A percentile compares a stretch with the other conserved stretches of the same genome.
These are phyloP conservation scores for Peronospora belbahrii DNA, from an alignment of 352 stramenopile species.

Conservation along the genomic window DNA sequence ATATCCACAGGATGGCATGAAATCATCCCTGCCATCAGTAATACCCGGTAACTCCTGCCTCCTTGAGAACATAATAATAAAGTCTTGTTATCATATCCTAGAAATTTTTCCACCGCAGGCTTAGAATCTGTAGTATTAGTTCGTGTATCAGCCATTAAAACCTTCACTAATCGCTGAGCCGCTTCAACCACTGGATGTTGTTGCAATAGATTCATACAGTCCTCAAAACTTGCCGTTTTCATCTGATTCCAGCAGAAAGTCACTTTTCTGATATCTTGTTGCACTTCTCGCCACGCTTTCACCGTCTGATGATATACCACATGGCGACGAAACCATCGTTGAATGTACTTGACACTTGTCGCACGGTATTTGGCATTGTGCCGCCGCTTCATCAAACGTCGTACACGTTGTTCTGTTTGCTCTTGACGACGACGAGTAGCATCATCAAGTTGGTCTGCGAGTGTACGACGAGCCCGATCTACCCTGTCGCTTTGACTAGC, in stretches of 20 bases:
- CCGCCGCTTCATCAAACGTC: slow-evolving; percentile 46
- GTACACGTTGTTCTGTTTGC: slow-evolving; percentile 45
- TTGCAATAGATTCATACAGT: slow-evolving; percentile 60
- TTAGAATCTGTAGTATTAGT: background rate
- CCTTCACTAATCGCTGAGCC: slow-evolving; percentile 44
- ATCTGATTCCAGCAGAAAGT: slow-evolving; percentile 42
- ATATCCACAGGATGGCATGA: slow-evolving; percentile 54
- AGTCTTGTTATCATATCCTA: background rate
- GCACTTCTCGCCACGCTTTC: slow-evolving; percentile 25
- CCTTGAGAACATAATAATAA: slow-evolving; percentile 5
- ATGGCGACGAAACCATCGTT: slow-evolving; percentile 60
- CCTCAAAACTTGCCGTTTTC: slow-evolving; percentile 33
- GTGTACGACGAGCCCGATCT: slow-evolving; percentile 22
- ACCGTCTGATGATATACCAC: slow-evolving; percentile 38
- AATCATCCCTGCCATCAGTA: slow-evolving; percentile 72
- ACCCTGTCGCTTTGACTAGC: slow-evolving; percentile 35
- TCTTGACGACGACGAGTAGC: slow-evolving; percentile 39
- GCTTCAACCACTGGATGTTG: slow-evolving; percentile 40
- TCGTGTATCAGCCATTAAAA: slow-evolving; percentile 38
- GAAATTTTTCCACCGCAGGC: background rate
- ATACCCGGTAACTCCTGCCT: slow-evolving; percentile 45
- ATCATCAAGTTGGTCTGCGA: slow-evolving; percentile 46
- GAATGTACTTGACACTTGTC: slow-evolving; percentile 58
- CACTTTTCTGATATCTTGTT: slow-evolving; percentile 30
- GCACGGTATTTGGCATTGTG: slow-evolving; percentile 59